Evolutionary conservation across 768 basidiomycete genomes (phyloP).

Genomic region (Pleurotus salmoneostramineus): DNA sequence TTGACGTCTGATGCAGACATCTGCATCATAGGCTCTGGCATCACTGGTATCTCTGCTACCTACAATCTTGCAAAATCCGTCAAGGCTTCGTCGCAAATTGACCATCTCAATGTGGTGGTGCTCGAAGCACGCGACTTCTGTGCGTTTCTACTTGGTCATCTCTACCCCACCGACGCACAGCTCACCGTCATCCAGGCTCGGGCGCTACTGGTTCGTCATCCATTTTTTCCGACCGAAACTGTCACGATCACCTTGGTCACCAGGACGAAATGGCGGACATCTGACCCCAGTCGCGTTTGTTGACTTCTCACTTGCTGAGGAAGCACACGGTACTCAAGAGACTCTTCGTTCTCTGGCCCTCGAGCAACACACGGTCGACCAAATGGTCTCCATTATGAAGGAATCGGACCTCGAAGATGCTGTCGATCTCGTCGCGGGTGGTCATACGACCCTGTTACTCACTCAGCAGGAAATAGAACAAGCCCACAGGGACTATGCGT

Average conservation of each 20-base stretch:
- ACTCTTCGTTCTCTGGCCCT: constrained; percentile 49
- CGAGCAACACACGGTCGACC: constrained; percentile 51
- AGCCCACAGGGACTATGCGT: constrained; percentile 42
- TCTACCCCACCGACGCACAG: background rate
- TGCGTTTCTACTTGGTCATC: constrained; percentile 32
- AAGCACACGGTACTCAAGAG: constrained; percentile 46
- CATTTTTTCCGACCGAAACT: background rate
- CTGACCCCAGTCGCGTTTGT: constrained; percentile 49
- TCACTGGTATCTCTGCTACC: constrained; percentile 72
- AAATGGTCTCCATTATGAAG: constrained; percentile 47
- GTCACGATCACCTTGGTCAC: background rate
- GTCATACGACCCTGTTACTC: constrained; percentile 46
- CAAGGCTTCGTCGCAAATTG: constrained; percentile 13
- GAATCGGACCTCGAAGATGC: constrained; percentile 35
- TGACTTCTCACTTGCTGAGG: constrained; percentile 35
- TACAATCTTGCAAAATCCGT: constrained; percentile 57
- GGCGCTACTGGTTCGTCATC: constrained; percentile 66
- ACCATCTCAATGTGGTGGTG: constrained; percentile 49
- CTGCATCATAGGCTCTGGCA: constrained; percentile 77
- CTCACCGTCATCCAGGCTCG: constrained; percentile 39
- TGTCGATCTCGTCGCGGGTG: constrained; percentile 62
- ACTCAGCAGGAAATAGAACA: constrained; percentile 37
- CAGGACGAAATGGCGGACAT: constrained; percentile 81
- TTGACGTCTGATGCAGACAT: constrained; percentile 64
- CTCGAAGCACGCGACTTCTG: constrained; percentile 88